Base-by-base conservation (phyloP, 129 eudicot species). In the Sambucus nigra region DNA sequence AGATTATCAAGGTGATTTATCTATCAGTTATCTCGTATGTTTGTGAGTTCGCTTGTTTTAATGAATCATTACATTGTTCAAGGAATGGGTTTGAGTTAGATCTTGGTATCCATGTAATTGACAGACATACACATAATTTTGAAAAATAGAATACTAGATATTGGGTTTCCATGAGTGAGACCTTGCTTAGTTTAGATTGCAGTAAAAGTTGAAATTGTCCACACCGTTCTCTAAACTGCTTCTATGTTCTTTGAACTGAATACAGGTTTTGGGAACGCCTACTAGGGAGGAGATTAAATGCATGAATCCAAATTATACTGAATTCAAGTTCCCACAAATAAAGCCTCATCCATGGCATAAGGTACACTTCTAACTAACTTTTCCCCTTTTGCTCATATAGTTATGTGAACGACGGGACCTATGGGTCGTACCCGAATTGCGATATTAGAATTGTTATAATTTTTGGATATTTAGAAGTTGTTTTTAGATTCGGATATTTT, bases 281-380 rank as follows among this genome's bases (percentile, higher is more conserved):
- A 92, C 99, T 29, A 77, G 99, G 71, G 99, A 92, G 83, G 99
- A 92, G 77, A 92, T 92, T 57, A 92, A 86, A 68, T 86, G 96
- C 59, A 92, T 92, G 99, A 92, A 92, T 69, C 99, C 99, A 62
- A 86, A 92, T 79, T 92, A 92, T 53, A 92, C 96, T 0, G 96
- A 92, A 75, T 92, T 92, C 64, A 86, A 81, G 74, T 92, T 92
- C 61, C 99, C 99, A 20, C 99, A 92, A 65, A 92, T 92, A 67
- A 92, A 92, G 77, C 96, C 99, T 66, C 96, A 92, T 78, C 99
- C 99, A 22, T 92, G 99, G 99, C 99, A 92, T 79, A 92, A 92
- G 94, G 97, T 85, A 57, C 41, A 54, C n/a, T n/a, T 60, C 42
- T 32, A n/a, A n/a, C 6, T 9, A 16, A 12, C 13, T 12, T 51